Conservation (phyloP, 2,329 filamentous ascomycete genomes). For the Leptographium flavum region DNA sequence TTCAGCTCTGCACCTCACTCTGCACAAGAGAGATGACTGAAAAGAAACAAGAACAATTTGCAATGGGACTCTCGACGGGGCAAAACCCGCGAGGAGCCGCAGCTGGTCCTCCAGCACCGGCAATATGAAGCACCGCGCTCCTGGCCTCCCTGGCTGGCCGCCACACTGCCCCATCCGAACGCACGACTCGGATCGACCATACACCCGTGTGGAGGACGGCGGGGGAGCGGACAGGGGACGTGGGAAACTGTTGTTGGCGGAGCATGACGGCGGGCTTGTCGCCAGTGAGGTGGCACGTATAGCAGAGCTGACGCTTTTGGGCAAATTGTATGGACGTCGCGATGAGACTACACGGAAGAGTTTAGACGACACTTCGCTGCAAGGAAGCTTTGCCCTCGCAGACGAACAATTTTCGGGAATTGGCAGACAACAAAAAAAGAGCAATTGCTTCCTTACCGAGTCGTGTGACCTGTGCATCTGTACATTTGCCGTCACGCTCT, state of each 20-base stretch:
- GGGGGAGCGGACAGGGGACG: neutral
- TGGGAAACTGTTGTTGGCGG: neutral
- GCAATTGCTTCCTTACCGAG: slow-evolving; percentile 1
- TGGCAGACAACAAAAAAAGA: slow-evolving; percentile 1
- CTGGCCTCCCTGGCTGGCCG: too few relatives aligned
- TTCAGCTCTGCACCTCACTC: slow-evolving; percentile 5
- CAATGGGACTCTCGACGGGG: neutral
- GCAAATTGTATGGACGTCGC: neutral
- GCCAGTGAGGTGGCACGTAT: neutral
- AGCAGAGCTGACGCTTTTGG: slow-evolving; percentile 1
- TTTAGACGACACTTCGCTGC: slow-evolving; percentile 1
- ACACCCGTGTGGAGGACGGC: neutral
- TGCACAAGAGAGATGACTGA: neutral
- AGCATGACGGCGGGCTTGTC: neutral
- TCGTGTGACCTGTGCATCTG: too few relatives aligned
- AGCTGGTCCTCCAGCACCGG: neutral
- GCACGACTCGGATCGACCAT: too few relatives aligned
- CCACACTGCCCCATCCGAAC: too few relatives aligned
- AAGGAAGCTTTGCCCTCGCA: slow-evolving; percentile 3
- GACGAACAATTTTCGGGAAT: neutral
- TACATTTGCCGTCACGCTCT: too few relatives aligned
- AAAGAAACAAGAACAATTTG: neutral
- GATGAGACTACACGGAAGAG: neutral
- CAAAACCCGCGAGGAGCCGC: neutral
- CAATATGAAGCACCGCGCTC: neutral